These are phyloP conservation scores for Actinomucor elegans DNA, from an alignment of 371 early-diverging fungal genomes.

Conservation along the genomic window DNA sequence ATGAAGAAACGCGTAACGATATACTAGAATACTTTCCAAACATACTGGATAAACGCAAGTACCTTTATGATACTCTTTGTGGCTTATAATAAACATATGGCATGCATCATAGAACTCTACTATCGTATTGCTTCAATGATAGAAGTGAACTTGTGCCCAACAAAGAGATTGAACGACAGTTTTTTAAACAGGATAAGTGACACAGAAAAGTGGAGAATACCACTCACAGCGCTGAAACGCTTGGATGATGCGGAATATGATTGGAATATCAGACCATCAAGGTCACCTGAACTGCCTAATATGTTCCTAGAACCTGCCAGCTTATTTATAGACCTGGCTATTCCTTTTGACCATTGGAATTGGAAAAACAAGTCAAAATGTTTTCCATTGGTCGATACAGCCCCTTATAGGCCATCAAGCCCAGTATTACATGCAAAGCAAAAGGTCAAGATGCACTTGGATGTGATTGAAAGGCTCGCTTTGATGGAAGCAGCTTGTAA, in stretches of 20 bases:
- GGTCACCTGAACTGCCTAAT: conserved; percentile 3
- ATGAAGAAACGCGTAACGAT: conserved; percentile 9
- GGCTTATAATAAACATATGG: too few species aligned
- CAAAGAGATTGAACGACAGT: too few species aligned
- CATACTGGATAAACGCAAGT: background rate
- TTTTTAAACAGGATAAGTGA: too few species aligned
- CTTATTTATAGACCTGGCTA: background rate
- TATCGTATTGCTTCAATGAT: too few species aligned
- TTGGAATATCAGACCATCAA: conserved; percentile 1
- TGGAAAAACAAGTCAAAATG: conserved; percentile 12
- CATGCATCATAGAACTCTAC: background rate
- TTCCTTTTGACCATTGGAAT: background rate
- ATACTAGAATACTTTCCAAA: conserved; percentile 5
- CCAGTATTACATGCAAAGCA: too few species aligned
- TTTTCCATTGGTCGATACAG: background rate
- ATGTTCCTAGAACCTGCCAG: background rate
- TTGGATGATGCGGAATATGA: background rate
- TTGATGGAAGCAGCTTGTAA: too few species aligned
- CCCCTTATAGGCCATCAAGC: too few species aligned
- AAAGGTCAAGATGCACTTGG: too few species aligned
- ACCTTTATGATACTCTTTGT: too few species aligned
- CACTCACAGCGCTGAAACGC: conserved; percentile 2
- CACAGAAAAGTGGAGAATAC: conserved; percentile 11
- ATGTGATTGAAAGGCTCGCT: too few species aligned
- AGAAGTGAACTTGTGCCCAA: too few species aligned